phyloP scores from a whole-genome alignment of 352 stramenopile species.

The Globisporangium yorkense region DNA sequence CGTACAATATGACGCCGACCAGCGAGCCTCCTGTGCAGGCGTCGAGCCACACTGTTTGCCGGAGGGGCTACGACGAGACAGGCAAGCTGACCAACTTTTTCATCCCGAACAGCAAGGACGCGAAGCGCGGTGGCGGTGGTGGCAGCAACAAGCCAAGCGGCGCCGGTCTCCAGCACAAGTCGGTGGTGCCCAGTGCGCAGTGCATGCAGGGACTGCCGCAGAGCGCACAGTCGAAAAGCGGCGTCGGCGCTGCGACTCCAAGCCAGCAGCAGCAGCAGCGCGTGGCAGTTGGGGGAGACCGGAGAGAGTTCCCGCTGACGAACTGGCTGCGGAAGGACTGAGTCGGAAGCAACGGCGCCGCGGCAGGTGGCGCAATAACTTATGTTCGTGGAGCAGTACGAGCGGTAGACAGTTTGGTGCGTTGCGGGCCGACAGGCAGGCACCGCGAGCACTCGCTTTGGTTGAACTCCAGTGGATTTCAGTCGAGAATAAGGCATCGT shows the following conservation, averaged over 20 bases:
- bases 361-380: background rate
- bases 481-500: background rate
- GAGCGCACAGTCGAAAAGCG: slow-evolving; percentile 5
- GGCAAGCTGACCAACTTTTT: slow-evolving; percentile 78
- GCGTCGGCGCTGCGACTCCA: slow-evolving; percentile 4
- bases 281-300: slow-evolving; percentile 18
- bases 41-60: slow-evolving; percentile 28
- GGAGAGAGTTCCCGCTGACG: slow-evolving; percentile 53
- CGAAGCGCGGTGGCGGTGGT: slow-evolving; percentile 13
- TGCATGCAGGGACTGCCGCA: slow-evolving; percentile 34
- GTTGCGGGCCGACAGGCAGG: background rate
- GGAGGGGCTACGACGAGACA: slow-evolving; percentile 68
- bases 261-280: slow-evolving; percentile 25
- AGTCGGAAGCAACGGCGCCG: background rate
- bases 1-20: slow-evolving; percentile 48
- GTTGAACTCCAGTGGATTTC: background rate
- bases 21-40: slow-evolving; percentile 36
- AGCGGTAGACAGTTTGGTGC: background rate
- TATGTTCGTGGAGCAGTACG: background rate
- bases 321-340: slow-evolving; percentile 56
- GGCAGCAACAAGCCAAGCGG: background rate
- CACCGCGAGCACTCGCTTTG: background rate
- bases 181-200: slow-evolving; percentile 46
- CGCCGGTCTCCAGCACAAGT: slow-evolving; percentile 23
- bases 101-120: slow-evolving; percentile 37